Base-by-base conservation (phyloP, 257 asterid genomes). In the Solanum corneliomulleri region DNA sequence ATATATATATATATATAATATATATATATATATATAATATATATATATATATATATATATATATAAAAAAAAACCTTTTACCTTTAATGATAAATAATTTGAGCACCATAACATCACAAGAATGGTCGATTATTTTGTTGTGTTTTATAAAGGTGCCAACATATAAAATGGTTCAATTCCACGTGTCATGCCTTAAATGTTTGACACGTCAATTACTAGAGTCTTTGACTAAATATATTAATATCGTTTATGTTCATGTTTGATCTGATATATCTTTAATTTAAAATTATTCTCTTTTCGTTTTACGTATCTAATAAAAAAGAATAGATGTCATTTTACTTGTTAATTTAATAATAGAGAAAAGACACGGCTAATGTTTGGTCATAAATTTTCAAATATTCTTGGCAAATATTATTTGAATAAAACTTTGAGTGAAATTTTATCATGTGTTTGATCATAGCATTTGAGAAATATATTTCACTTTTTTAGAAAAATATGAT, bases 211-310 rank as follows among this genome's bases (percentile, higher is more conserved):
- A 7, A 23, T 62, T 4, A 78, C n/a, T 35, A 45, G 58, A 25
- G 15, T 15, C 42, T 31, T 70, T 70, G n/a, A 31, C 3, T 29
- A 7, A 69, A 70, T 70, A 70, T 27, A 58, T 21, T 7, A 0
- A 16, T 52, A 16, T 18, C 9, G 21, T 49, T 15, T 49, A 5
- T 5, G 1, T 49, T 49, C 21, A 42, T 2, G 21, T 49, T 49
- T 49, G 7, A 49, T 20, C 2, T 49, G 21, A 49, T 15, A 49
- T 49, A 49, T 52, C 21, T 6, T 52, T 18, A 16, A 18, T 16
- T 16, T 16, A 52, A 0, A 16, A 52, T 16, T 52, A 52, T 4
- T 18, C 2, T 7, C 1, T 3, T 18, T 18, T 18, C 0, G 0
- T 8, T 52, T 52, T 47, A 47, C 14, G 15, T 47, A 47, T 14